A percentile compares a stretch with the other conserved stretches of the same genome.
phyloP scores from a whole-genome alignment of 257 asterid species.

The Schizonepeta tenuifolia region DNA sequence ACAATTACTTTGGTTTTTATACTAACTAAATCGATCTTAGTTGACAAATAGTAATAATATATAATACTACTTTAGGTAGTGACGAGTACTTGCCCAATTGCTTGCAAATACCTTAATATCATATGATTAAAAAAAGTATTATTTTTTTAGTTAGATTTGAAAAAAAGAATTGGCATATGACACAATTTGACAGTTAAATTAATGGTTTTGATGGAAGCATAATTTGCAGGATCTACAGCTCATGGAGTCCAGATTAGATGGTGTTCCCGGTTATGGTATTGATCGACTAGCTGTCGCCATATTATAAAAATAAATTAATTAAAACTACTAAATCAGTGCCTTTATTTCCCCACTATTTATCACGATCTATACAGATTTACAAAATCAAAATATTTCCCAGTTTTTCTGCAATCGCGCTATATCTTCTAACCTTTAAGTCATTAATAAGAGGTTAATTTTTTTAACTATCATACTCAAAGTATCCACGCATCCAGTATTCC shows the following conservation, averaged over 20 bases:
- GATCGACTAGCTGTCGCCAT: no score
- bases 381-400: neutral
- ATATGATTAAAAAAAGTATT: neutral
- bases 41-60: neutral
- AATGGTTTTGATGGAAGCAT: no score
- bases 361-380: neutral
- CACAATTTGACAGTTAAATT: neutral
- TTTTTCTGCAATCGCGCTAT: neutral
- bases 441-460: no score
- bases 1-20: slow-evolving; percentile 2
- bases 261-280: no score
- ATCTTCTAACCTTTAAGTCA: neutral
- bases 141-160: no score
- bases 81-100: neutral
- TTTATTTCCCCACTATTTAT: neutral
- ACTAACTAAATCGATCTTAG: neutral
- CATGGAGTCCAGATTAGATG: no score
- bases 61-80: neutral
- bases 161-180: neutral
- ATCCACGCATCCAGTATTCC: neutral
- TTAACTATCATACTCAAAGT: slow-evolving; percentile 6
- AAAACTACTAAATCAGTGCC: neutral
- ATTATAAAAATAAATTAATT: no score
- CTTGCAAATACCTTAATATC: slow-evolving; percentile 13
- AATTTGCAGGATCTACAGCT: no score